Evolutionary conservation across 768 basidiomycete genomes (phyloP).

Genomic region (Lenzites betulinus): DNA sequence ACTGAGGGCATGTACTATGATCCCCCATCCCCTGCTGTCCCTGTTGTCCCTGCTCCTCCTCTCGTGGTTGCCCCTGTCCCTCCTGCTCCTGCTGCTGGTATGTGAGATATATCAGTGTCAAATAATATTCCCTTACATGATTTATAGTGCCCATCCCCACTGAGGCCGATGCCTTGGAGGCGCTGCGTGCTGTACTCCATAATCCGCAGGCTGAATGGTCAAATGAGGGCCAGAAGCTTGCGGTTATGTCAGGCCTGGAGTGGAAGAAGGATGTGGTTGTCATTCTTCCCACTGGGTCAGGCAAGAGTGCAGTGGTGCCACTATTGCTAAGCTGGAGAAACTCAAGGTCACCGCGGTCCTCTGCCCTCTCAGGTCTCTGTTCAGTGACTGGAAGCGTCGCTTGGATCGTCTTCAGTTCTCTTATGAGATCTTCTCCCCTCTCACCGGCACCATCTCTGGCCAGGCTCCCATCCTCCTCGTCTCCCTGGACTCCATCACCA

Average conservation of each 20-base stretch:
- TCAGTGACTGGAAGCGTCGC: slow-evolving; percentile 2
- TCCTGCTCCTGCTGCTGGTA: neutral
- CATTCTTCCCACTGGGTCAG: slow-evolving; percentile 10
- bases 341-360: slow-evolving; percentile 5
- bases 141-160: neutral
- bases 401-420: neutral
- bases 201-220: neutral
- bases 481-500: neutral
- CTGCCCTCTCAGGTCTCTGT: neutral
- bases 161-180: neutral
- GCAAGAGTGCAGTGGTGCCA: slow-evolving; percentile 9
- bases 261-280: slow-evolving; percentile 4
- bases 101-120: neutral
- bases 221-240: slow-evolving; percentile 1
- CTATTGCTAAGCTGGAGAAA: slow-evolving; percentile 4
- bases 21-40: neutral
- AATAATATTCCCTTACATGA: neutral
- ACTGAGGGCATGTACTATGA: slow-evolving; percentile 1
- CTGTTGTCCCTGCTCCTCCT: neutral
- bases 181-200: neutral
- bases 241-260: neutral
- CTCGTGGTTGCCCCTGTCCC: too few species aligned
- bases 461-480: slow-evolving; percentile 3
- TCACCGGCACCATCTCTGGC: neutral
- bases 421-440: neutral